Percentiles rank a stretch among this genome's conserved stretches.
phyloP scores from a whole-genome alignment of 2,329 filamentous ascomycete genomes.

The Trichothecium roseum region DNA sequence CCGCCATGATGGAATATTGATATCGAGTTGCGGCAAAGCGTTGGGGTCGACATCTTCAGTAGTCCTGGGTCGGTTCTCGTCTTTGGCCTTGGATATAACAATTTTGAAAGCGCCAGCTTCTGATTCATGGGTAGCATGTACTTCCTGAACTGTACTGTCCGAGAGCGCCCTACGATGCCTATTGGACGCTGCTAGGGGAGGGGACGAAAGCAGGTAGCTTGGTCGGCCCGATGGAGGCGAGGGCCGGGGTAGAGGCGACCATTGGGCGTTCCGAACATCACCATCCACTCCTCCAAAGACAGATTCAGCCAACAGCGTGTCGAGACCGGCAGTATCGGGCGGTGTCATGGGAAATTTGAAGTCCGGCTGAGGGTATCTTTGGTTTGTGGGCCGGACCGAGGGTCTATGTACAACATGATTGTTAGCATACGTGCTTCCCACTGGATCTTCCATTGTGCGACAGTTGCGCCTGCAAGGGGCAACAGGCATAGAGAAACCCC shows the following conservation, averaged over 20 bases:
- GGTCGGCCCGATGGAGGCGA: conserved; percentile 15
- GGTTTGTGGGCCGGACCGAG: conserved; percentile 48
- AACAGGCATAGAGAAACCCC: no score
- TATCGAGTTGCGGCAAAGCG: conserved; percentile 49
- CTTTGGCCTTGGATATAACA: conserved; percentile 60
- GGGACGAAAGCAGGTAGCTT: no score
- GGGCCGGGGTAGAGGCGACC: conserved; percentile 29
- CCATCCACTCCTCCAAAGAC: conserved; percentile 11
- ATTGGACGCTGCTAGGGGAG: conserved; percentile 9
- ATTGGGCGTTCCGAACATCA: conserved; percentile 23
- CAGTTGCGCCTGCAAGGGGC: no score
- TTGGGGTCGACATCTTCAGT: conserved; percentile 42
- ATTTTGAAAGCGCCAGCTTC: conserved; percentile 67
- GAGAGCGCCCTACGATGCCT: conserved; percentile 57
- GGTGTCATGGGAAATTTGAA: conserved; percentile 53
- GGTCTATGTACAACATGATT: conserved; percentile 30
- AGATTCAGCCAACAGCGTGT: conserved; percentile 25
- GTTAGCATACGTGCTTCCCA: no score
- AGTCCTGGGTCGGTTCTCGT: conserved; percentile 52
- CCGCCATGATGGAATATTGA: conserved; percentile 75
- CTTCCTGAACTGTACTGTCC: conserved; percentile 66
- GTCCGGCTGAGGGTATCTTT: conserved; percentile 49
- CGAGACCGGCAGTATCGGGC: conserved; percentile 46
- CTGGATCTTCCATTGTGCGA: no score
- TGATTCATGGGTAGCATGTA: conserved; percentile 36